phyloP scores from a whole-genome alignment of 2,329 filamentous ascomycete species.

The Hypoxylon sp. region DNA sequence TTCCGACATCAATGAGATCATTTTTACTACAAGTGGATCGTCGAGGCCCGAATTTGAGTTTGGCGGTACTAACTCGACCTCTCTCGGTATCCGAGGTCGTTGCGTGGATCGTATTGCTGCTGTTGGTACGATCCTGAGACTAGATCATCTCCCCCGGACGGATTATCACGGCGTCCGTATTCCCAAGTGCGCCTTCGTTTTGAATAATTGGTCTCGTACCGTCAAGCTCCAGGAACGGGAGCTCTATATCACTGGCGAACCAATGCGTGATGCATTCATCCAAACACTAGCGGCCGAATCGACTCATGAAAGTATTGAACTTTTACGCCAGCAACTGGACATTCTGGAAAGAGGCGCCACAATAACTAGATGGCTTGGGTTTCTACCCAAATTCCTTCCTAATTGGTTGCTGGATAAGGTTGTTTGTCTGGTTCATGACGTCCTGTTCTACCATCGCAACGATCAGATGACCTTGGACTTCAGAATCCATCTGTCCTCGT shows the following conservation, averaged over 20 bases:
- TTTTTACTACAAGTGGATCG: conserved; percentile 33
- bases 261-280: conserved; percentile 42
- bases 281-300: conserved; percentile 39
- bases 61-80: conserved; percentile 10
- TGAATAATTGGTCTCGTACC: conserved; percentile 37
- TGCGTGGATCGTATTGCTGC: conserved; percentile 40
- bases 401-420: conserved; percentile 33
- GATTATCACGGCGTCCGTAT: conserved; percentile 37
- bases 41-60: conserved; percentile 30
- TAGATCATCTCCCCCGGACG: conserved; percentile 33
- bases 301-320: conserved; percentile 28
- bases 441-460: conserved; percentile 32
- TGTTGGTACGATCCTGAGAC: conserved; percentile 31
- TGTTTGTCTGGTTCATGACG: conserved; percentile 27
- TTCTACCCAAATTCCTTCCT: conserved; percentile 27
- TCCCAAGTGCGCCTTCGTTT: conserved; percentile 40
- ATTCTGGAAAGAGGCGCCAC: conserved; percentile 38
- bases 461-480: conserved; percentile 43
- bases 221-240: conserved; percentile 2
- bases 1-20: conserved; percentile 41
- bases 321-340: conserved; percentile 33
- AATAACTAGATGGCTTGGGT: conserved; percentile 30
- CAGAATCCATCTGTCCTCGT: conserved; percentile 37
- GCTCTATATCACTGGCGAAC: conserved; percentile 35
- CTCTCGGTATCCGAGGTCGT: conserved; percentile 32